These are phyloP conservation scores for Pseudogymnoascus verrucosus DNA, from an alignment of 2,329 filamentous ascomycete genomes.

Conservation along the genomic window DNA sequence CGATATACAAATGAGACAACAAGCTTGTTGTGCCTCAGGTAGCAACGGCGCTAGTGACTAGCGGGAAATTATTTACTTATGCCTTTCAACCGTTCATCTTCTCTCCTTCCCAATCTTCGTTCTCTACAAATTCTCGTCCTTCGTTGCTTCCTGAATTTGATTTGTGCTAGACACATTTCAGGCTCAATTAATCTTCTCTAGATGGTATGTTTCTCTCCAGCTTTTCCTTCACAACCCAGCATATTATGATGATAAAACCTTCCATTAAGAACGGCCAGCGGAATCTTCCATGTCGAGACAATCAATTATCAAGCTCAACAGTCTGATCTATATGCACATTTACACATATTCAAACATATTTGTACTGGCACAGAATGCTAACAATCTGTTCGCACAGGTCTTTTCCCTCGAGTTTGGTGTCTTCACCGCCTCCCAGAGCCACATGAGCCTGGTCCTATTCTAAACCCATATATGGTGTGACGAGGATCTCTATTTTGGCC, in stretches of 20 bases:
- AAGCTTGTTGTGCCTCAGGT: slow-evolving; percentile 6
- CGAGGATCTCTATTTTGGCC: neutral
- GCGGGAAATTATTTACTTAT: slow-evolving; percentile 9
- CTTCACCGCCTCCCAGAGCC: neutral
- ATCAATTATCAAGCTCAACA: slow-evolving; percentile 56
- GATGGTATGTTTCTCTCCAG: slow-evolving; percentile 21
- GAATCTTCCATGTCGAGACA: slow-evolving; percentile 50
- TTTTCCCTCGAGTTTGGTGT: neutral
- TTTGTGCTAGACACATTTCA: neutral
- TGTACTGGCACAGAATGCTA: neutral
- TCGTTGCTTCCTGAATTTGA: neutral
- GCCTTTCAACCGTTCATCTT: slow-evolving; percentile 9
- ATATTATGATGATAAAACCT: slow-evolving; percentile 47
- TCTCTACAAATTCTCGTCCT: neutral
- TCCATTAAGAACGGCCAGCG: slow-evolving; percentile 60
- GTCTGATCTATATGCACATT: slow-evolving; percentile 38
- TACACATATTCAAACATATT: neutral
- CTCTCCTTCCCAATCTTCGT: slow-evolving; percentile 5
- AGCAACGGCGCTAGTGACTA: neutral
- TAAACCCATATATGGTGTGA: neutral
- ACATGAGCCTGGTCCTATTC: neutral
- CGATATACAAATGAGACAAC: slow-evolving; percentile 9
- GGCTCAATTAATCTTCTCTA: slow-evolving; percentile 22
- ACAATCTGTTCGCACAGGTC: slow-evolving; percentile 2
- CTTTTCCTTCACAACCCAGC: slow-evolving; percentile 13